Conservation (phyloP, 202 grass and related monocot genomes). For the Cymbopogon flexuosus region DNA sequence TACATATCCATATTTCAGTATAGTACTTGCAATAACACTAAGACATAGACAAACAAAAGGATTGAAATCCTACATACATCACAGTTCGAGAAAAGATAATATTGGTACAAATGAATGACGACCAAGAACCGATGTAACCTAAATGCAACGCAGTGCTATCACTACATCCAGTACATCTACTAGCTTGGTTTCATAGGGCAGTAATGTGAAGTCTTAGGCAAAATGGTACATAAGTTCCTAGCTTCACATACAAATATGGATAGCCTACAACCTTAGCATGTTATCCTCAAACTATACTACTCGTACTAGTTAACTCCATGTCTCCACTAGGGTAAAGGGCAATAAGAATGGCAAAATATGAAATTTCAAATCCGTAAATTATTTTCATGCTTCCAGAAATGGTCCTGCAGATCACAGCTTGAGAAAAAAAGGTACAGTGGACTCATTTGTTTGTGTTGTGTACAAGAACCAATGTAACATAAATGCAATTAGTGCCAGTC, state of each 20-base stretch:
- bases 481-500: background rate
- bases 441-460: background rate
- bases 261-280: background rate
- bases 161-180: background rate
- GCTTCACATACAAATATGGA: background rate
- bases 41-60: no score
- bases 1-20: background rate
- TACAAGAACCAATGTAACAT: background rate
- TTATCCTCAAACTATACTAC: background rate
- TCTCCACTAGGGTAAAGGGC: background rate
- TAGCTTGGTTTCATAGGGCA: background rate
- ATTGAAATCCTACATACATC: background rate
- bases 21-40: no score
- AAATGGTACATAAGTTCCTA: background rate
- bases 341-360: background rate
- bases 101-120: no score
- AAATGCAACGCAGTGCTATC: background rate
- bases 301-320: background rate
- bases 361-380: background rate
- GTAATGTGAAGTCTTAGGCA: background rate
- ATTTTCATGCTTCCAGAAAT: background rate
- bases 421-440: background rate
- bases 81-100: background rate
- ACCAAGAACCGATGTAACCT: background rate
- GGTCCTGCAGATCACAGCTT: background rate